Percentiles rank a stretch among this genome's conserved stretches.
These are phyloP conservation scores for Clavispora phyllophila DNA, from an alignment of 805 yeast genomes.

Conservation along the genomic window DNA sequence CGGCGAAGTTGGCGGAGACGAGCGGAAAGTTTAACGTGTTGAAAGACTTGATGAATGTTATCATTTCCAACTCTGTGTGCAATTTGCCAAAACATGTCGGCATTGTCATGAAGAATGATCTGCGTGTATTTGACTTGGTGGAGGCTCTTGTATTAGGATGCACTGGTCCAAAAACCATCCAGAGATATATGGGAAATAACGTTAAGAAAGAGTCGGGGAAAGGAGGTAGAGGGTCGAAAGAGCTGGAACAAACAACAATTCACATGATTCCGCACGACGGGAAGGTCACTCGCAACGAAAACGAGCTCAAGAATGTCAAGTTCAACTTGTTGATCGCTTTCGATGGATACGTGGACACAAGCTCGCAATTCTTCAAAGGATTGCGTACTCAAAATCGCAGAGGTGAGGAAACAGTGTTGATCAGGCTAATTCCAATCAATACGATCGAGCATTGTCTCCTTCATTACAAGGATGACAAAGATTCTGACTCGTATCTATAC, in stretches of 20 bases:
- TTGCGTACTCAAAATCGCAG: slow-evolving; percentile 27
- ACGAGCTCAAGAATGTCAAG: slow-evolving; percentile 17
- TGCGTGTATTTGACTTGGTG: slow-evolving; percentile 59
- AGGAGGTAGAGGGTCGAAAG: slow-evolving; percentile 12
- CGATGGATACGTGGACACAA: slow-evolving; percentile 54
- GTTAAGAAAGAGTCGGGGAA: slow-evolving; percentile 44
- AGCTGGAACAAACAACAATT: slow-evolving; percentile 16
- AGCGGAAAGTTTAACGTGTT: slow-evolving; percentile 81
- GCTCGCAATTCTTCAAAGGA: slow-evolving; percentile 22
- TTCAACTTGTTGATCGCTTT: slow-evolving; percentile 61
- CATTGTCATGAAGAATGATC: slow-evolving; percentile 63
- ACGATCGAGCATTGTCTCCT: slow-evolving; percentile 76
- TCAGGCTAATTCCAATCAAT: slow-evolving; percentile 70
- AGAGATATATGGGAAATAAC: slow-evolving; percentile 58
- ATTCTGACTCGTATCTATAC: slow-evolving; percentile 43
- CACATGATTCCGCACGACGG: slow-evolving; percentile 43
- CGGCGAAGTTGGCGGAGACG: slow-evolving; percentile 64
- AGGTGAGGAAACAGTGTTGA: slow-evolving; percentile 43
- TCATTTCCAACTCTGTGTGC: slow-evolving; percentile 33
- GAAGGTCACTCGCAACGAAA: slow-evolving; percentile 19
- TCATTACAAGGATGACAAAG: slow-evolving; percentile 33
- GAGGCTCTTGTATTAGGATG: slow-evolving; percentile 69
- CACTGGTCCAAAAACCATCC: slow-evolving; percentile 40
- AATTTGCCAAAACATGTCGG: slow-evolving; percentile 48
- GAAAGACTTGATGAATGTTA: slow-evolving; percentile 54